Conservation (phyloP, 306 rosid species). For the Cucurbita moschata region DNA sequence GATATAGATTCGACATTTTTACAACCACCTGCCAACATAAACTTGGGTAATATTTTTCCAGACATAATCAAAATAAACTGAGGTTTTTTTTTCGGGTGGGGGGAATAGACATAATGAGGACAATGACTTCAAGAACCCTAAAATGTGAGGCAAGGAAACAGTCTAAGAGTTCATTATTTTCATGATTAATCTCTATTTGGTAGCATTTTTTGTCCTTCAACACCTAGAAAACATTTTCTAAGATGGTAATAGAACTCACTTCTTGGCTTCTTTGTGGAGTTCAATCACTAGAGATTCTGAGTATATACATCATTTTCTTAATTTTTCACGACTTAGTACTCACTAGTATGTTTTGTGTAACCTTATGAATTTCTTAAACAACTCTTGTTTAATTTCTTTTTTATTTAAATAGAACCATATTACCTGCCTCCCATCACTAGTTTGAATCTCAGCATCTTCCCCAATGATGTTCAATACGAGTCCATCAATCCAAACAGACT, state of each 20-base stretch:
- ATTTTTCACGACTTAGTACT: neutral
- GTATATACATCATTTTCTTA: neutral
- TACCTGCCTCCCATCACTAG: constrained; percentile 51
- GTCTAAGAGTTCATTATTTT: neutral
- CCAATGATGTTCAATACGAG: constrained; percentile 46
- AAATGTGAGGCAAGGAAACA: neutral
- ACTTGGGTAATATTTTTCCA: neutral
- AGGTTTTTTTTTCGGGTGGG: neutral
- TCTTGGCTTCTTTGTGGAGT: neutral
- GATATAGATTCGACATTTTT: constrained; percentile 46
- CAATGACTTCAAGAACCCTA: neutral
- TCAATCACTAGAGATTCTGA: neutral
- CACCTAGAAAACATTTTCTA: neutral
- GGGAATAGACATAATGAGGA: neutral
- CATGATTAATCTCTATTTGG: too few relatives aligned
- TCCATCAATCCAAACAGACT: constrained; percentile 72
- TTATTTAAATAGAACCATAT: neutral
- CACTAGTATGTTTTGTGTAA: neutral
- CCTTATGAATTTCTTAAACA: neutral
- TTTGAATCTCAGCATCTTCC: constrained; percentile 70
- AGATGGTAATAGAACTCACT: neutral
- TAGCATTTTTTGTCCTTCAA: neutral
- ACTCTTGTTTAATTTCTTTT: neutral
- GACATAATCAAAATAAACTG: neutral
- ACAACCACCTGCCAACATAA: constrained; percentile 44